Evolutionary conservation across 2,329 filamentous ascomycete species (phyloP).

Genomic region (Colletotrichum magnum): DNA sequence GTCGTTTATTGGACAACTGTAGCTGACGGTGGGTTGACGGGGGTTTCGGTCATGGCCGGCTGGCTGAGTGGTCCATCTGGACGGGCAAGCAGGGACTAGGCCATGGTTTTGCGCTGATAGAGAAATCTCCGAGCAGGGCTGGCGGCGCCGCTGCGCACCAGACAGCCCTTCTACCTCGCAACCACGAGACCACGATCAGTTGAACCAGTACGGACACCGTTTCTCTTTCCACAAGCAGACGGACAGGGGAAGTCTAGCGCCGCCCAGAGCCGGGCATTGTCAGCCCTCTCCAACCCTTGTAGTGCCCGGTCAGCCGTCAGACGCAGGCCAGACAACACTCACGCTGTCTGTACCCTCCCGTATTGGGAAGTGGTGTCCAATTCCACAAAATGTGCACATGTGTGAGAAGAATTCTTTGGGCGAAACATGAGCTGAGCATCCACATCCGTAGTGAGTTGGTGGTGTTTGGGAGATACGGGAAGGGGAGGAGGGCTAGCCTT

Average conservation of each 20-base stretch:
- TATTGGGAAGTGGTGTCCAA: constrained; percentile 14
- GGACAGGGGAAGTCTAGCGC: neutral
- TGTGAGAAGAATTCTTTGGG: neutral
- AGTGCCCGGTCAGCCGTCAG: constrained; percentile 30
- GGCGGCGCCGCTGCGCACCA: constrained; percentile 5
- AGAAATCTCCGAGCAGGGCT: constrained; percentile 10
- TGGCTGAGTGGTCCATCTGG: too few species aligned
- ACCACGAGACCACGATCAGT: constrained; percentile 3
- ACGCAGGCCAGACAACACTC: constrained; percentile 18
- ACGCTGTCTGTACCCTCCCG: neutral
- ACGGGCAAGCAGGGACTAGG: too few species aligned
- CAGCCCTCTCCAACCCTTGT: constrained; percentile 20
- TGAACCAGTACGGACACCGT: neutral
- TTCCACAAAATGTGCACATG: neutral
- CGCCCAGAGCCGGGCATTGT: neutral
- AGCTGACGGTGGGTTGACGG: too few species aligned
- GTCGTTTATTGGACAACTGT: too few species aligned
- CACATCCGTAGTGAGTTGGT: constrained; percentile 16
- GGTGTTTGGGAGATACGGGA: constrained; percentile 3
- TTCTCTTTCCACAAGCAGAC: neutral
- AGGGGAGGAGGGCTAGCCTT: constrained; percentile 5
- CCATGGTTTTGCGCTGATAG: neutral
- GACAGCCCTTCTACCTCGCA: neutral
- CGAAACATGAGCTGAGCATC: constrained; percentile 5
- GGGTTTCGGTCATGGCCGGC: too few species aligned